Conservation (phyloP, 331 rosid genomes). For the Malus hybrid region DNA sequence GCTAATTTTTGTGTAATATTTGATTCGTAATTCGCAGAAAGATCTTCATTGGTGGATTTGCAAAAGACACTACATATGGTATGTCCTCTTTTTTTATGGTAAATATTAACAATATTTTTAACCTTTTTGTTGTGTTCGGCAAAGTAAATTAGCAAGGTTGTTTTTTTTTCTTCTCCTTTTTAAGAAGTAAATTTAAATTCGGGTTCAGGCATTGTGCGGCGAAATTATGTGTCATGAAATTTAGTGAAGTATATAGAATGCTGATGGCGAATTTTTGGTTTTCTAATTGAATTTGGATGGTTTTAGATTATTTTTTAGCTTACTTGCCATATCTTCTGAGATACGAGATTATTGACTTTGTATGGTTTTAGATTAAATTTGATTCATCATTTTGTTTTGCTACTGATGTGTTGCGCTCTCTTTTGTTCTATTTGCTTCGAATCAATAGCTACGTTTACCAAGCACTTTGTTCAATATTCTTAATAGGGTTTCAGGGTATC, state of each 20-base stretch:
- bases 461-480: background rate
- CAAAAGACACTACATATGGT: constrained; percentile 46
- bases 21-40: constrained; percentile 24
- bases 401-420: background rate
- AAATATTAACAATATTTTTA: background rate
- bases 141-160: no score
- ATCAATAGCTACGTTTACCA: constrained; percentile 31
- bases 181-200: background rate
- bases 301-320: background rate
- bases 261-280: background rate
- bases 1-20: background rate
- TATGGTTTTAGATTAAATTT: no score
- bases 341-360: background rate
- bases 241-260: background rate
- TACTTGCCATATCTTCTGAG: background rate
- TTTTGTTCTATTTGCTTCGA: background rate
- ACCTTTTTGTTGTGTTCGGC: background rate
- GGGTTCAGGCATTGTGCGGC: background rate
- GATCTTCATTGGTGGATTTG: constrained; percentile 56
- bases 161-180: background rate
- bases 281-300: background rate
- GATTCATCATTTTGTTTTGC: background rate
- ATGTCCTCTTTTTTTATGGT: background rate
- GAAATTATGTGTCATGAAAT: background rate
- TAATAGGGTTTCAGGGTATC: no score